Evolutionary conservation across 768 basidiomycete genomes (phyloP).

Genomic region (Kwoniella sp.): DNA sequence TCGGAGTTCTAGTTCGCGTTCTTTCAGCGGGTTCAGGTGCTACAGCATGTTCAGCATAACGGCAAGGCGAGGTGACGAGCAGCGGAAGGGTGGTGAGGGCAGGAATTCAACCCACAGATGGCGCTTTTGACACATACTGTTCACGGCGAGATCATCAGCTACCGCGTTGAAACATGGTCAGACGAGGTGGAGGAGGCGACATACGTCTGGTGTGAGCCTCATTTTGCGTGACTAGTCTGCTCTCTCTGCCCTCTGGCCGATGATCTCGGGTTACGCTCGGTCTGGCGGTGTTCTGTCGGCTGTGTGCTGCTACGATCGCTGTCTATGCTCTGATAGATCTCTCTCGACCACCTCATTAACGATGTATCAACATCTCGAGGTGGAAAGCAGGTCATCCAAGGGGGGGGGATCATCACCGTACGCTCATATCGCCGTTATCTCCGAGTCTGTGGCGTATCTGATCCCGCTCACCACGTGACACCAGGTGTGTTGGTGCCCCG

Average conservation of each 20-base stretch:
- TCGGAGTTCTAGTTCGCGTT: constrained; percentile 49
- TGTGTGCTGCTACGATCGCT: no score
- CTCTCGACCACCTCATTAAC: no score
- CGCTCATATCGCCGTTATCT: no score
- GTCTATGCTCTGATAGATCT: no score
- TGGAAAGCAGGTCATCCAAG: no score
- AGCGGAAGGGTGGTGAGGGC: neutral
- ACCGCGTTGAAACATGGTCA: neutral
- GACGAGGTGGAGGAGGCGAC: constrained; percentile 1
- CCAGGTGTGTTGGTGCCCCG: no score
- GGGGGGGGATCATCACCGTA: no score
- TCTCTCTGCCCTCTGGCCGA: neutral
- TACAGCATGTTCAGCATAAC: constrained; percentile 23
- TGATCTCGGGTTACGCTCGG: no score
- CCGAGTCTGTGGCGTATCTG: no score
- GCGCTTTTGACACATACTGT: constrained; percentile 40
- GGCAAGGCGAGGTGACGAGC: neutral
- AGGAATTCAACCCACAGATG: constrained; percentile 30
- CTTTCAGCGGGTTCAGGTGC: constrained; percentile 50
- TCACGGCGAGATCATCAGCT: neutral
- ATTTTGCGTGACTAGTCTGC: constrained; percentile 18
- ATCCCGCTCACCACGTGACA: no score
- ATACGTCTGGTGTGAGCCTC: constrained; percentile 50
- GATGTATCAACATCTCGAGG: no score
- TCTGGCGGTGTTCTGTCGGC: no score